Base-by-base conservation (phyloP, 2,329 filamentous ascomycete species). In the Ophiostoma tasmaniense region DNA sequence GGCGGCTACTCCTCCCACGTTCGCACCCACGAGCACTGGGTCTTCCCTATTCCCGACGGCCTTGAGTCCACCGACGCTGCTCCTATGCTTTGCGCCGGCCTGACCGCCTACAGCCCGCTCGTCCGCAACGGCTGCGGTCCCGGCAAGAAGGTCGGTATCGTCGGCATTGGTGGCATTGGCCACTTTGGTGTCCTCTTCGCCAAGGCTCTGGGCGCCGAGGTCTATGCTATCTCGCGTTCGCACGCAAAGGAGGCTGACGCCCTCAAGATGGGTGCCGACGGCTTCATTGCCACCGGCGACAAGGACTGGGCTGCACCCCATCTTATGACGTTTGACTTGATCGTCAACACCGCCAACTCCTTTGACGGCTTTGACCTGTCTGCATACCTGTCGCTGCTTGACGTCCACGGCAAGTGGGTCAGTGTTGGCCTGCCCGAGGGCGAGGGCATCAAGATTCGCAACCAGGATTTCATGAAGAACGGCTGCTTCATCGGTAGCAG, bases 41-140 rank as follows among this genome's bases (percentile, higher is more conserved):
- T 85, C 64, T 87, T 86, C 76, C 89, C 90, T 75, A 93, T 96
- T 72, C 92, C 92, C 45, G 90, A 93, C 39, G 86, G 82, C 67
- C 84, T 96, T 64, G 74, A 81, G 11, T 85, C 83, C 73, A 78
- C 80, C 68, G 79, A 88, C 66, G 90, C 89, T 0, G 92, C 91
- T 1, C 90, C 90, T 11, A 92, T 93, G 90, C 84, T 95, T 73
- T 96, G 92, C 78, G 92, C 91, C 55, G 92, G 92, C 72, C 83
- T 96, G 73, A 96, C 92, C 3, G 87, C 88, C 70, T 96, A 88
- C 81, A 90, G 86, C 71, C 92, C 92, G 1, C 83, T 96, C 17
- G 88, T 91, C 72, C 85, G 91, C 66, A 88, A 93, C 75, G 90
- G 90, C 28, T 84, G 85, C 70, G 90, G 90, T 0, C 90, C 90